Conservation (phyloP, 805 yeast species). For the Sugiyamaella americana region DNA sequence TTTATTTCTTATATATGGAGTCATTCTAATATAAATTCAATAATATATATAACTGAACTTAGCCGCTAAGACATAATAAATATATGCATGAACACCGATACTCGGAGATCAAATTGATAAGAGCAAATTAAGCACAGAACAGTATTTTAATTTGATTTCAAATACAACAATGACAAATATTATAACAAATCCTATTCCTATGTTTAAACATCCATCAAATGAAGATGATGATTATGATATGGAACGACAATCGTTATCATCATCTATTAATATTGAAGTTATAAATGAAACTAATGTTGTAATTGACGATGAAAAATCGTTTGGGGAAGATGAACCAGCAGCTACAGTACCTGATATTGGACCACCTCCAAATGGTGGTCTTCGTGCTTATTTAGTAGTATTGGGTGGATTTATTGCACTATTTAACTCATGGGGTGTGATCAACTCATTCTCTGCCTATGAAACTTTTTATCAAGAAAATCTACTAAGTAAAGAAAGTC, state of each 20-base stretch:
- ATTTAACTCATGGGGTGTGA: constrained; percentile 23
- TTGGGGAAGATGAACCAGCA: background rate
- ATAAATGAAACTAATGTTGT: no score
- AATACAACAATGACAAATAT: no score
- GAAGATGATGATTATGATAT: background rate
- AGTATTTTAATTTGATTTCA: no score
- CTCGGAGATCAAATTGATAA: no score
- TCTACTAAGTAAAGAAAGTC: constrained; percentile 25
- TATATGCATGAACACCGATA: no score
- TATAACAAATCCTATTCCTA: background rate
- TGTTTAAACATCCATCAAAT: background rate
- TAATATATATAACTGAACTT: no score
- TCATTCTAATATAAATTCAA: no score
- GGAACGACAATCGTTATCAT: background rate
- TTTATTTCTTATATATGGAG: no score
- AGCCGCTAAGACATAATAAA: no score
- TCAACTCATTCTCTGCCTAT: constrained; percentile 27
- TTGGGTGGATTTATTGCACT: constrained; percentile 18
- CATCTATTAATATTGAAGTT: background rate
- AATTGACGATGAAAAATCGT: background rate
- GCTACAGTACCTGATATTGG: background rate
- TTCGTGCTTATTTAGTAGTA: constrained; percentile 21
- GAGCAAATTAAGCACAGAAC: no score
- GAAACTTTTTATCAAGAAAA: constrained; percentile 25
- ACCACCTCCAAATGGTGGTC: constrained; percentile 21